These are phyloP conservation scores for Solanum clarkiae DNA, from an alignment of 257 asterid species.

Conservation along the genomic window DNA sequence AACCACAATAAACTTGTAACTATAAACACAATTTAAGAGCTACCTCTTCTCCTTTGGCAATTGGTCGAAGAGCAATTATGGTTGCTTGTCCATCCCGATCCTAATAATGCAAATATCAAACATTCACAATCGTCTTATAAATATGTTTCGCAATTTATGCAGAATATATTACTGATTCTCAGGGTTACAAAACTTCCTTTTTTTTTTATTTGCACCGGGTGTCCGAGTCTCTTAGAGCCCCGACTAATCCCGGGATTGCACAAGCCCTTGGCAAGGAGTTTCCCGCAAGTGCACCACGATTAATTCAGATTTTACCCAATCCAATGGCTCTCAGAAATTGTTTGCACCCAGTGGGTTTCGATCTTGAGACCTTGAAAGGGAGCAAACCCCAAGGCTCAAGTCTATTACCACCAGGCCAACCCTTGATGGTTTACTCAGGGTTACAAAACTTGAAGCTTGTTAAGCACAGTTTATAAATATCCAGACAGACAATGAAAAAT, in stretches of 20 bases:
- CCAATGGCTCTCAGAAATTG: no score
- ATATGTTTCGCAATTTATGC: neutral
- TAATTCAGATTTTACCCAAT: no score
- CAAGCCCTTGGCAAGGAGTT: no score
- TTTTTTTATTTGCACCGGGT: no score
- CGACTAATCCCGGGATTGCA: no score
- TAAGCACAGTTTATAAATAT: neutral
- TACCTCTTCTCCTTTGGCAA: conserved; percentile 77
- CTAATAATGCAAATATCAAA: conserved; percentile 19
- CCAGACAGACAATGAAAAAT: neutral
- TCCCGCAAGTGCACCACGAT: no score
- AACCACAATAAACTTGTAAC: neutral
- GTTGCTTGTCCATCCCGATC: conserved; percentile 85
- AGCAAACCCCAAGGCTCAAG: no score
- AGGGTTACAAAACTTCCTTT: neutral
- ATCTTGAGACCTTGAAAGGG: no score
- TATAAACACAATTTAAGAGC: neutral
- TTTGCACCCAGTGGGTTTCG: no score
- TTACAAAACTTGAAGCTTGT: neutral
- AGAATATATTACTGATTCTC: neutral
- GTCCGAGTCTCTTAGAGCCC: no score
- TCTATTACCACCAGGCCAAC: no score
- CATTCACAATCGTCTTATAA: neutral
- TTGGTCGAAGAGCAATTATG: conserved; percentile 48
- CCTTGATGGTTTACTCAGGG: neutral